These are phyloP conservation scores for Leishmania guyanensis DNA, from an alignment of 208 protist genomes.

Conservation along the genomic window DNA sequence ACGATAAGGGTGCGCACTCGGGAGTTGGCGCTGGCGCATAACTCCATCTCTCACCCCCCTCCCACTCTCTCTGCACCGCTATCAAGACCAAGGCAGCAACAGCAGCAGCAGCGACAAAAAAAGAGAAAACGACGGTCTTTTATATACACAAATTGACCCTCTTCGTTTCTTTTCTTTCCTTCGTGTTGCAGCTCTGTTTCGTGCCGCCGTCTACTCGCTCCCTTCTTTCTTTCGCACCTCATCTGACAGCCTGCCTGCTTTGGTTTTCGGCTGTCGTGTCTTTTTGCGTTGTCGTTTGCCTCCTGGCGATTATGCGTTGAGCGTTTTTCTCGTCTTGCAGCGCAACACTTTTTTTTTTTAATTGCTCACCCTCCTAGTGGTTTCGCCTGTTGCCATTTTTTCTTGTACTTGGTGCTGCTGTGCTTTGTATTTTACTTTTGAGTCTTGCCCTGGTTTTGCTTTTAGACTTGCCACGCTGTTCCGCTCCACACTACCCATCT, in stretches of 20 bases:
- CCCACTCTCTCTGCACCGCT: not conserved
- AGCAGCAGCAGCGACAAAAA: not conserved
- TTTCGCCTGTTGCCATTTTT: not conserved
- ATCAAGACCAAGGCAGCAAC: not conserved
- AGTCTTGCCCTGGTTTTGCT: not conserved
- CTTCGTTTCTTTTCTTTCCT: not conserved
- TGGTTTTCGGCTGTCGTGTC: not conserved
- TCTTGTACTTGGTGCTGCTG: not conserved
- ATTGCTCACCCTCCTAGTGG: not conserved
- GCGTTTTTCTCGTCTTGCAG: not conserved
- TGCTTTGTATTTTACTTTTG: not conserved
- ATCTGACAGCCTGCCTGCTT: not conserved
- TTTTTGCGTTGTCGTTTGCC: not conserved
- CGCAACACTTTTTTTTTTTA: not conserved
- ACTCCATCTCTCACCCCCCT: not conserved
- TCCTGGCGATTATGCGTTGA: conserved; percentile 3
- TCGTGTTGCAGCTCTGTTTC: not conserved
- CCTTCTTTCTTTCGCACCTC: not conserved
- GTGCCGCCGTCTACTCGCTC: not conserved
- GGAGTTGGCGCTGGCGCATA: not conserved
- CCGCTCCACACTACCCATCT: not conserved
- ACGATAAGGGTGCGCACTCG: not conserved
- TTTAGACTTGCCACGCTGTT: not conserved
- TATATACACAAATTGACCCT: conserved; percentile 2
- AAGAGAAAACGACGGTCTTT: not conserved